A percentile compares a stretch with the other conserved stretches of the same genome.
Conservation (phyloP, 768 basidiomycete genomes). For the Tricholoma bakamatsutake region DNA sequence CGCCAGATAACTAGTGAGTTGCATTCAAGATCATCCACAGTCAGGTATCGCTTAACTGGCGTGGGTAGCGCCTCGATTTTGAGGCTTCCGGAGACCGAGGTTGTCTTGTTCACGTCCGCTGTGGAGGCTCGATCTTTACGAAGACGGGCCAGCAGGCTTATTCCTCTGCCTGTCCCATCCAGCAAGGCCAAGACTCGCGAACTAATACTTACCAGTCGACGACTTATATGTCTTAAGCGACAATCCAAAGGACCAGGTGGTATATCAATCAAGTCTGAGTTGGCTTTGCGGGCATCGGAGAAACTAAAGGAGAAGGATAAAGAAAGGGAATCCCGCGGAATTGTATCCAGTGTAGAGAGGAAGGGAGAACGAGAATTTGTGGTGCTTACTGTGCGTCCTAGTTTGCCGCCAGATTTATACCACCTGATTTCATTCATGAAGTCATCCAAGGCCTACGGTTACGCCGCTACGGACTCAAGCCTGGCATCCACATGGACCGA, state of each 20-base stretch:
- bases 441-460: constrained; percentile 42
- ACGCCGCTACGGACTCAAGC: constrained; percentile 31
- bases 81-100: constrained; percentile 35
- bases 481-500: constrained; percentile 32
- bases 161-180: constrained; percentile 42
- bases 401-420: neutral
- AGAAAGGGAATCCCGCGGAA: constrained; percentile 39
- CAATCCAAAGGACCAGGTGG: constrained; percentile 26
- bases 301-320: constrained; percentile 36
- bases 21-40: neutral
- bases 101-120: constrained; percentile 41
- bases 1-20: constrained; percentile 41
- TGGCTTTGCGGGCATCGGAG: constrained; percentile 32
- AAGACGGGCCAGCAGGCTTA: constrained; percentile 51
- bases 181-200: constrained; percentile 48
- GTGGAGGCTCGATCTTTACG: constrained; percentile 51
- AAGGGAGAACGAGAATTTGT: constrained; percentile 57
- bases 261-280: constrained; percentile 45
- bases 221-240: constrained; percentile 54
- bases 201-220: constrained; percentile 49
- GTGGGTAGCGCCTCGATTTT: constrained; percentile 30
- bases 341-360: constrained; percentile 41
- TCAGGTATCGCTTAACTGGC: neutral
- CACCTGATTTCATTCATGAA: constrained; percentile 14
- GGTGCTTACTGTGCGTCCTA: constrained; percentile 47